phyloP scores from a whole-genome alignment of 2,329 filamentous ascomycete species.

The Penicillium psychrosexuale region DNA sequence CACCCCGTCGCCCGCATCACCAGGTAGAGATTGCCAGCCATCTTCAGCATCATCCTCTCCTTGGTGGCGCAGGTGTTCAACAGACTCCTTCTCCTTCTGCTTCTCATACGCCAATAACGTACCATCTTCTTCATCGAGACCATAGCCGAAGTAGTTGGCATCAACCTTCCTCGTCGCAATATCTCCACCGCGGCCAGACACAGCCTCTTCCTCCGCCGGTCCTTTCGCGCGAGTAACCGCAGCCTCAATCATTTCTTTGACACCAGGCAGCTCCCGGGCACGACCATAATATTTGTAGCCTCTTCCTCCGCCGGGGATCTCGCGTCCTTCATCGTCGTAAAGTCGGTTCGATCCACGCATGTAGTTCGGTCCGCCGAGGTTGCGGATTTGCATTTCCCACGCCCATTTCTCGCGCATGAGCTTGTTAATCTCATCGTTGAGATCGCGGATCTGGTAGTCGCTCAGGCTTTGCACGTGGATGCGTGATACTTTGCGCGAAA shows the following conservation, averaged over 20 bases:
- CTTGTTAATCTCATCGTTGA: conserved; percentile 99
- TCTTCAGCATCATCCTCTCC: conserved; percentile 59
- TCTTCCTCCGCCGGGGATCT: conserved; percentile 71
- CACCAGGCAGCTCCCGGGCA: conserved; percentile 83
- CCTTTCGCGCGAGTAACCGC: conserved; percentile 62
- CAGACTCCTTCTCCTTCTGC: conserved; percentile 77
- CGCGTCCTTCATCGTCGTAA: conserved; percentile 70
- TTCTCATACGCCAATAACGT: conserved; percentile 75
- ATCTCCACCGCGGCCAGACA: conserved; percentile 43
- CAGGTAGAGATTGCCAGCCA: conserved; percentile 82
- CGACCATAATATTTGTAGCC: conserved; percentile 94
- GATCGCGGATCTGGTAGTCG: conserved; percentile 94
- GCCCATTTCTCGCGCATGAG: conserved; percentile 98
- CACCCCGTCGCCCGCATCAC: conserved; percentile 77
- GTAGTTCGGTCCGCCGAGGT: conserved; percentile 95
- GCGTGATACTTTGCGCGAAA: conserved; percentile 91
- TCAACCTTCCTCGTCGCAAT: conserved; percentile 68
- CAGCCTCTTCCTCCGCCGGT: conserved; percentile 65
- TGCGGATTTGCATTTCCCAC: conserved; percentile 96
- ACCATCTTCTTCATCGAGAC: conserved; percentile 85
- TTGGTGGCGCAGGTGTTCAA: conserved; percentile 63
- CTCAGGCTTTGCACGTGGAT: conserved; percentile 90
- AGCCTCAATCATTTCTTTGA: conserved; percentile 92
- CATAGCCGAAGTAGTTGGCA: conserved; percentile 94
- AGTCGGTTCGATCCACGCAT: conserved; percentile 71